Base-by-base conservation (phyloP, 306 rosid genomes). In the Ormosia semicastrata region DNA sequence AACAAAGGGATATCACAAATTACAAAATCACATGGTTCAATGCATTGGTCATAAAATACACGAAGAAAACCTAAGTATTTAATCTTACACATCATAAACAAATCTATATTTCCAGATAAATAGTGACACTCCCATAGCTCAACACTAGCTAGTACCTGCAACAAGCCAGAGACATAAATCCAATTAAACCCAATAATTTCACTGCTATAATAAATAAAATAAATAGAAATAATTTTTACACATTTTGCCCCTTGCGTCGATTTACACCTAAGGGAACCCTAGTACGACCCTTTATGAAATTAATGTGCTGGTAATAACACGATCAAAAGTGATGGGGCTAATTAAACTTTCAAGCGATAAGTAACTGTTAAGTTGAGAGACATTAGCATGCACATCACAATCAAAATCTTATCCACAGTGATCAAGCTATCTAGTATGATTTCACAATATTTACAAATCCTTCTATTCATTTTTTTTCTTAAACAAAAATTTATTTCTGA, bases 131-230 rank as follows among this genome's bases (percentile, higher is more conserved):
- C 79, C 81, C 84, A 76, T 18, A 80, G 79, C 84, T 84, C 88
- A 81, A 34, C 69, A 66, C 63, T 69, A 63, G 86, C 84, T 50
- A 15, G 85, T 66, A 74, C 94, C 97, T 92, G 93, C 89, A 85
- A 79, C 36, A 62, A 65, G 24, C 49, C 79, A 77, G 7, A 72
- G 14, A 71, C 52, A 18, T 74, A 34, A 75, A 57, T 62, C 30
- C 37, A 85, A 46, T 67, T 47, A 9, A 70, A 58, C 11, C 41
- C 52, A 76, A 43, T 59, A 49, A 8, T 54, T 64, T 65, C 47
- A 13, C 44, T 39, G 24, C 1, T 24, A 24, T 24, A 24, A 58
- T 43, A 36, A 24, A 11, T 65, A 29, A 66, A 56, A 43, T 74
- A 57, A 2, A 50, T 33, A 41, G 15, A 17, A 14, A 63, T 32